Base-by-base conservation (phyloP, 1,284 basidiomycete species). In the Melampsora abietis-canadensis region DNA sequence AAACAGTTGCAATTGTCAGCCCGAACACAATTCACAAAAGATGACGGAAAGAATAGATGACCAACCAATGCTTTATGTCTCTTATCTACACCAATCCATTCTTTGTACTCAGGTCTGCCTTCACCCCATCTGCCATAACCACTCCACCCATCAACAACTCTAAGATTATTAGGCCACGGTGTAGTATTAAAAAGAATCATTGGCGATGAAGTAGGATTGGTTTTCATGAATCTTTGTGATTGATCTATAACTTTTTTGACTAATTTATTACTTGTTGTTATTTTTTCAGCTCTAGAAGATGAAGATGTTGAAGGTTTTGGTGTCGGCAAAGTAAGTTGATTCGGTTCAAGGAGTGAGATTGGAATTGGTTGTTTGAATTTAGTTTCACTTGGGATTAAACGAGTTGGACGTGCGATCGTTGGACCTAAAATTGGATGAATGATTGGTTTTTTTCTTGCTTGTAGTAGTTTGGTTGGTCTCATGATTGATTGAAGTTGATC, bases 61-160 rank as follows among this genome's bases (percentile, higher is more conserved):
- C 69, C 3, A 54, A 65, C 69, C 61, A 72, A 62, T 4, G 62
- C 30, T 44, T 72, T 72, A 34, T 72, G 69, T 44, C 63, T 72
- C 34, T 72, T 63, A 24, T 21, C 60, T 27, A 72, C 69, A 24
- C 69, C 69, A 21, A 72, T n/a, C 69, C 69, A 72, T 65, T 72
- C 69, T 7, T 63, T 60, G 46, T 63, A 48, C 48, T 72, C 69
- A 8, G 69, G 69, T 37, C 62, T 48, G 27, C 30, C 34, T 65
- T 72, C 69, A 15, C 69, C 69, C 69, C 69, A 72, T 65, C 62
- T 72, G 34, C 69, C 62, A 15, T 61, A 62, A 27, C 69, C 62
- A 24, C 40, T 72, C 69, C 69, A 72, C 24, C 63, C 62, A 57
- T 72, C 62, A n/a, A 63, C 69, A 7, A 72, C 62, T 31, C 62